These are phyloP conservation scores for Tolypocladium tundrense DNA, from an alignment of 2,329 filamentous ascomycete species.

Conservation along the genomic window DNA sequence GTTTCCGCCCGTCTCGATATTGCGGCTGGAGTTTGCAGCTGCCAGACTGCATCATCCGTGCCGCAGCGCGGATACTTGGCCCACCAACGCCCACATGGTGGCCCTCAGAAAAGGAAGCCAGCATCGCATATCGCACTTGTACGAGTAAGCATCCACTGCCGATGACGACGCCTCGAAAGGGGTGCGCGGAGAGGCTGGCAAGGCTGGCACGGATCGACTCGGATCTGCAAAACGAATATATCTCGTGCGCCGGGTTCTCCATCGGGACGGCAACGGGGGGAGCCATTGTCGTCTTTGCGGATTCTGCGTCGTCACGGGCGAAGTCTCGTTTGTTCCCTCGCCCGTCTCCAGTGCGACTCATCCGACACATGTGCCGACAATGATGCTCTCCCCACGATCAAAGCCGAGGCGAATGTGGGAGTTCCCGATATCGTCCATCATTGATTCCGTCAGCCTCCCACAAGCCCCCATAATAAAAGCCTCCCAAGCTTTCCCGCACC, in stretches of 20 bases:
- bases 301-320: neutral
- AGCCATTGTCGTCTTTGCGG: neutral
- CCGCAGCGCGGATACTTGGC: neutral
- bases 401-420: neutral
- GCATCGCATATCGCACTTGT: neutral
- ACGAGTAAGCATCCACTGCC: neutral
- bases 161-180: conserved; percentile 1
- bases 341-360: neutral
- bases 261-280: neutral
- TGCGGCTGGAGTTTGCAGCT: neutral
- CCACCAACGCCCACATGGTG: neutral
- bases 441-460: neutral
- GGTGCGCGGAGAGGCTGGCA: neutral
- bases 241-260: neutral
- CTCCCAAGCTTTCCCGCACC: neutral
- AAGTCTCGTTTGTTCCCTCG: neutral
- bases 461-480: neutral
- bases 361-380: neutral
- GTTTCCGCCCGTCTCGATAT: neutral
- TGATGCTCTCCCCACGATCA: neutral
- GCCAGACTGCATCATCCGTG: neutral
- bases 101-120: neutral
- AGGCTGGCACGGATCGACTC: neutral
- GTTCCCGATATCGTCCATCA: neutral
- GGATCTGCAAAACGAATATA: neutral